phyloP scores from a whole-genome alignment of 2,329 filamentous ascomycete genomes.

The Trichophyton benhamiae region DNA sequence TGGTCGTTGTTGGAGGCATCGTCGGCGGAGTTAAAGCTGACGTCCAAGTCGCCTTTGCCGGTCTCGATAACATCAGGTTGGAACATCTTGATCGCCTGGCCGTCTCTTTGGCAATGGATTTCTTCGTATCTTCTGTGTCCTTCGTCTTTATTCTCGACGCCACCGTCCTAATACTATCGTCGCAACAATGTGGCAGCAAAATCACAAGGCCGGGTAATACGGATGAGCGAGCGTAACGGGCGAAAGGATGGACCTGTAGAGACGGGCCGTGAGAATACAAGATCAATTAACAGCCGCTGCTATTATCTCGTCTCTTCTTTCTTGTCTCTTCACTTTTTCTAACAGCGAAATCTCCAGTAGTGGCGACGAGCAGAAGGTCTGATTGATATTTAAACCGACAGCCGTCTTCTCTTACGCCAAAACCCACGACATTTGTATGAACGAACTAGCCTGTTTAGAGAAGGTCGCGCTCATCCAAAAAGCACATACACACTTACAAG shows the following conservation, averaged over 20 bases:
- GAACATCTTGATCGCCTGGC: neutral
- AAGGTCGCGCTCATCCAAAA: neutral
- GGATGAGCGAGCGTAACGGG: neutral
- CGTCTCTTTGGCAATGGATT: neutral
- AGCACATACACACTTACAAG: neutral
- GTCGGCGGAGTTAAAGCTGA: constrained; percentile 10
- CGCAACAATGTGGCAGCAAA: neutral
- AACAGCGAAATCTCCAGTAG: too few species aligned
- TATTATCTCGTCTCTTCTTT: neutral
- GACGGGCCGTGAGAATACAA: neutral
- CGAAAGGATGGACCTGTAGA: neutral
- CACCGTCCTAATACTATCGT: neutral
- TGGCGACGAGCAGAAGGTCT: too few species aligned
- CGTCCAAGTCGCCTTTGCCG: neutral
- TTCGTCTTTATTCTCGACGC: neutral
- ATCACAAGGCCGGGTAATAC: neutral
- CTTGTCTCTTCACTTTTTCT: neutral
- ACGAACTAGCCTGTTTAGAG: neutral
- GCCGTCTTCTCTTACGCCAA: neutral
- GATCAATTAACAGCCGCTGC: neutral
- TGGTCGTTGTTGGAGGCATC: constrained; percentile 12
- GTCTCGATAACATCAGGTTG: neutral
- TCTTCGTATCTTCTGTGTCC: neutral
- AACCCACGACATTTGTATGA: neutral
- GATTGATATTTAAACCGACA: neutral